Evolutionary conservation across 2,329 filamentous ascomycete species (phyloP).

Genomic region (Ascochyta clinopodiicola): DNA sequence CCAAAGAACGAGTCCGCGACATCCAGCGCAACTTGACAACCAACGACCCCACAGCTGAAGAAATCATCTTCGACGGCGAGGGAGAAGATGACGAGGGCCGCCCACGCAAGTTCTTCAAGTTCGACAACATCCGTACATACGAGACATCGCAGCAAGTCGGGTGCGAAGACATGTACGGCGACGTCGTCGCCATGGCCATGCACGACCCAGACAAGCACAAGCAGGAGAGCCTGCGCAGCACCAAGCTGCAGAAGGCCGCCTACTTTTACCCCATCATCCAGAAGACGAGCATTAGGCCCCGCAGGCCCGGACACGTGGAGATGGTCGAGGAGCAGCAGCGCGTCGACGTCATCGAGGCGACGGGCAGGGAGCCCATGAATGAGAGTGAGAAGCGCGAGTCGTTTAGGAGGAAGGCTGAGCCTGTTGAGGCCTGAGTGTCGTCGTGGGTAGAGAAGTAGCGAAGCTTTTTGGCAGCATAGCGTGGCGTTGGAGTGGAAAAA

Average conservation of each 20-base stretch:
- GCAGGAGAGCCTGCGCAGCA: conserved; percentile 44
- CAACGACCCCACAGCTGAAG: conserved; percentile 59
- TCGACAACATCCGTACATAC: conserved; percentile 65
- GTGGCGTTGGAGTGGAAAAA: conserved; percentile 18
- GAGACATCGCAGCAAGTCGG: conserved; percentile 63
- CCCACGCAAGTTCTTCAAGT: conserved; percentile 60
- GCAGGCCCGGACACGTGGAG: conserved; percentile 51
- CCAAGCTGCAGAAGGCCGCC: conserved; percentile 58
- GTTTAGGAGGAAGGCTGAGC: conserved; percentile 55
- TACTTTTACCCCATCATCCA: conserved; percentile 68
- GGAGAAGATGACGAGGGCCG: conserved; percentile 53
- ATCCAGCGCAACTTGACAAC: conserved; percentile 64
- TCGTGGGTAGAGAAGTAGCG: background rate
- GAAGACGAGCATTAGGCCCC: conserved; percentile 59
- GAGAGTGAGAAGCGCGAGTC: conserved; percentile 57
- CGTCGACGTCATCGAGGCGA: conserved; percentile 61
- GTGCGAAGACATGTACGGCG: conserved; percentile 60
- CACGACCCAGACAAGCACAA: conserved; percentile 58
- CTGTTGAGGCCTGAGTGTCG: conserved; percentile 20
- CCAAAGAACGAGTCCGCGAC: conserved; percentile 54
- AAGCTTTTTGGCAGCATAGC: conserved; percentile 13
- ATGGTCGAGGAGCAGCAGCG: conserved; percentile 53
- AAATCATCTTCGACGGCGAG: conserved; percentile 41
- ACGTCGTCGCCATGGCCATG: conserved; percentile 63
- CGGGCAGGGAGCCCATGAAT: conserved; percentile 58